Percentiles rank a stretch among this genome's conserved stretches.
Evolutionary conservation across 2,329 filamentous ascomycete species (phyloP).

Genomic region (Penicillium italicum): DNA sequence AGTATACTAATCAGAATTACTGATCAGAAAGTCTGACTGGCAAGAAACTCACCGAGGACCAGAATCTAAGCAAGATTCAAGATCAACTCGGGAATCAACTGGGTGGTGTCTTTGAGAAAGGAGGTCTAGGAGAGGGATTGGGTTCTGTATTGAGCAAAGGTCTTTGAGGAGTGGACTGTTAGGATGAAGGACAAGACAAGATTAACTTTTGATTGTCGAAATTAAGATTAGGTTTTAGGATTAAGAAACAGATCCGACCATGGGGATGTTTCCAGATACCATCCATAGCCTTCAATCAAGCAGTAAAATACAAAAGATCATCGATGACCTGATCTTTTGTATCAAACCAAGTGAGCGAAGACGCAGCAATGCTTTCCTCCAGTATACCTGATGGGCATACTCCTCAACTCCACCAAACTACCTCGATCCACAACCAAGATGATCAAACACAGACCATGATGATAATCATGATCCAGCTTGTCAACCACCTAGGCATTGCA

Average conservation of each 20-base stretch:
- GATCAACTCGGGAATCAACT: constrained; percentile 23
- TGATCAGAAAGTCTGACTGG: constrained; percentile 22
- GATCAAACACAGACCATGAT: neutral
- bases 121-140: constrained; percentile 19
- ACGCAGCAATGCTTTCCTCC: neutral
- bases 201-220: neutral
- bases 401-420: neutral
- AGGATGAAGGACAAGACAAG: neutral
- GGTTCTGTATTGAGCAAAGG: constrained; percentile 23
- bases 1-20: neutral
- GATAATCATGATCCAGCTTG: neutral
- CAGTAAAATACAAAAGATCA: neutral
- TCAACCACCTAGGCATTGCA: neutral
- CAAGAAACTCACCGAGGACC: constrained; percentile 25
- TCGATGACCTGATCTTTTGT: neutral
- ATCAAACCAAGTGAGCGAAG: neutral
- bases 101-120: constrained; percentile 23
- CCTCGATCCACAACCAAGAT: neutral
- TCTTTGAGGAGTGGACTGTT: constrained; percentile 6
- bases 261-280: neutral
- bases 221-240: neutral
- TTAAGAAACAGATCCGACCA: neutral
- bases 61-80: constrained; percentile 28
- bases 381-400: neutral
- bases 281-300: neutral